These are phyloP conservation scores for Sclerotinia sclerotiorum DNA, from an alignment of 2,329 filamentous ascomycete species.

Conservation along the genomic window DNA sequence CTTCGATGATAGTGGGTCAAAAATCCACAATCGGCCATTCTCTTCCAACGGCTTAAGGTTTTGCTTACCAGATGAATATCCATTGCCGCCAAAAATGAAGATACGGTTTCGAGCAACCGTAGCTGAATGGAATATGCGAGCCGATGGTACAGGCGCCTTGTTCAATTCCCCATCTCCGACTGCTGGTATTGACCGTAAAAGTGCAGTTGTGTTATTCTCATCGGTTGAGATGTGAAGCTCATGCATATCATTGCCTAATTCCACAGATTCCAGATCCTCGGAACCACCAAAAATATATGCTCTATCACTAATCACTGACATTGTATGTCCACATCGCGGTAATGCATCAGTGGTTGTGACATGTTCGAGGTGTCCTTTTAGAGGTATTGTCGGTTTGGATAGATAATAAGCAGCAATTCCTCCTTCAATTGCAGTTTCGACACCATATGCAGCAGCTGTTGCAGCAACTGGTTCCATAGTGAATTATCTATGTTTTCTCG, in stretches of 20 bases:
- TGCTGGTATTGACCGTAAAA: slow-evolving; percentile 13
- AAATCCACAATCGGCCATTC: slow-evolving; percentile 18
- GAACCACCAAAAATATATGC: slow-evolving; percentile 19
- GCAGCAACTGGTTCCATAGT: slow-evolving; percentile 3
- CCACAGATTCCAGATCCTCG: neutral
- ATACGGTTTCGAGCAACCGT: slow-evolving; percentile 6
- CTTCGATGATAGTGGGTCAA: slow-evolving; percentile 4
- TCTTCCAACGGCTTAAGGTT: neutral
- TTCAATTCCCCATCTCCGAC: neutral
- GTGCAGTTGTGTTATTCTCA: slow-evolving; percentile 11
- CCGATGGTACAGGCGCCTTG: neutral
- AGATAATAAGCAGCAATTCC: slow-evolving; percentile 17
- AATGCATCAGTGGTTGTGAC: slow-evolving; percentile 7
- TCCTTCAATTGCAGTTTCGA: slow-evolving; percentile 10
- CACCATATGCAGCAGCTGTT: slow-evolving; percentile 10
- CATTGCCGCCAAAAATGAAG: slow-evolving; percentile 14
- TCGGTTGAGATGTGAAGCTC: slow-evolving; percentile 19
- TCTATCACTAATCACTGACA: slow-evolving; percentile 17
- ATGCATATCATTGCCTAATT: neutral
- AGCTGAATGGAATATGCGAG: slow-evolving; percentile 5
- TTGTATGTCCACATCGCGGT: slow-evolving; percentile 6
- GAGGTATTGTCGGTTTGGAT: slow-evolving; percentile 9
- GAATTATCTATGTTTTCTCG: slow-evolving; percentile 10
- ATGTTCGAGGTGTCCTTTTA: slow-evolving; percentile 13
- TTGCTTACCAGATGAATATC: neutral